Conservation (phyloP, 805 yeast genomes). For the Ogataea thermomethanolica region DNA sequence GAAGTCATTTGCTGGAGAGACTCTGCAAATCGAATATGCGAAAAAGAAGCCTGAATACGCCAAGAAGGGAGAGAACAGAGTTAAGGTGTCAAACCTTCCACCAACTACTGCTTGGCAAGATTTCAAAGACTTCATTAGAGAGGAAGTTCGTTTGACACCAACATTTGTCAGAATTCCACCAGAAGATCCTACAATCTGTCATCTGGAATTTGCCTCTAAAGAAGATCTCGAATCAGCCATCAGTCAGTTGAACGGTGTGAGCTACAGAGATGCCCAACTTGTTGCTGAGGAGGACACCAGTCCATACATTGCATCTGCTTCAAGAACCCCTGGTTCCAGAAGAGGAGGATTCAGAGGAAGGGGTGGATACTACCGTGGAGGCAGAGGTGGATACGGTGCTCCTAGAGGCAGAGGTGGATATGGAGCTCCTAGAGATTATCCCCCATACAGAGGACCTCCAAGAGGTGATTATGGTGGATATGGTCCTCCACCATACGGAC, state of each 20-base stretch:
- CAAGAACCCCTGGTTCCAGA: slow-evolving; percentile 45
- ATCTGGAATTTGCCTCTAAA: slow-evolving; percentile 56
- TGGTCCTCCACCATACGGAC: slow-evolving; percentile 23
- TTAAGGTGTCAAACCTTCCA: slow-evolving; percentile 65
- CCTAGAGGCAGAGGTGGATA: slow-evolving; percentile 31
- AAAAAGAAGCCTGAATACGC: slow-evolving; percentile 48
- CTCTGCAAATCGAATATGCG: slow-evolving; percentile 51
- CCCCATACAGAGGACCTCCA: slow-evolving; percentile 25
- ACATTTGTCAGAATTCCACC: slow-evolving; percentile 55
- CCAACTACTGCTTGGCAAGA: slow-evolving; percentile 84
- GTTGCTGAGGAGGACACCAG: slow-evolving; percentile 76
- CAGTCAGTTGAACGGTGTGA: slow-evolving; percentile 65
- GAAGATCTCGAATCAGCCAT: slow-evolving; percentile 77
- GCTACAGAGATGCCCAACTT: slow-evolving; percentile 60
- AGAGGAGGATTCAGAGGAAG: slow-evolving; percentile 44
- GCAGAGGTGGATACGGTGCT: slow-evolving; percentile 32
- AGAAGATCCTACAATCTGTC: slow-evolving; percentile 43
- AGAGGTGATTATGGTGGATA: slow-evolving; percentile 13
- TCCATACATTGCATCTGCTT: slow-evolving; percentile 47
- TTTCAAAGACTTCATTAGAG: slow-evolving; percentile 84
- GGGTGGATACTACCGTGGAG: slow-evolving; percentile 40
- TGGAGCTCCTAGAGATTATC: slow-evolving; percentile 30
- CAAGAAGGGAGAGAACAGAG: slow-evolving; percentile 71
- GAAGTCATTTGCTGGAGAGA: slow-evolving; percentile 47
- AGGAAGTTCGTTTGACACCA: slow-evolving; percentile 60